A percentile compares a stretch with the other conserved stretches of the same genome.
Conservation (phyloP, 768 basidiomycete species). For the Chalciporus sphaerocephalus region DNA sequence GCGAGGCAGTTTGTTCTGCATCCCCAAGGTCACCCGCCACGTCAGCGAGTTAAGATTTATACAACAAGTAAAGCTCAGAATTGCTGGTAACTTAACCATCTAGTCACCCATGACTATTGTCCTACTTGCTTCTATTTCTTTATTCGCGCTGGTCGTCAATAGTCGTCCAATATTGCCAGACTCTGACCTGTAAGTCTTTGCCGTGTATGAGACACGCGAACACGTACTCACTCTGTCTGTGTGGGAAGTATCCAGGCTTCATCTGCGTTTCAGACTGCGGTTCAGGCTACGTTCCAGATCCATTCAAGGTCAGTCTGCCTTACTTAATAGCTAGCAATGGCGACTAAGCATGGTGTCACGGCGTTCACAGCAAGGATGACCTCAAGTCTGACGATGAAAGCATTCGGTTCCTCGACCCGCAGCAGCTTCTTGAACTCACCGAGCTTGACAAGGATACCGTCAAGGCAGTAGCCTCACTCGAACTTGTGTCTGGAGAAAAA, state of each 20-base stretch:
- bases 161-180: slow-evolving; percentile 35
- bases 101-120: slow-evolving; percentile 33
- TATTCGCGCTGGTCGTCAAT: slow-evolving; percentile 43
- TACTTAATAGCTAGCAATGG: neutral
- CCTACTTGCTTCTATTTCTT: slow-evolving; percentile 36
- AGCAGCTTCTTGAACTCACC: slow-evolving; percentile 31
- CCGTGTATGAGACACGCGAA: slow-evolving; percentile 4
- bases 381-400: slow-evolving; percentile 21
- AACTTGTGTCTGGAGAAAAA: slow-evolving; percentile 6
- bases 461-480: slow-evolving; percentile 30
- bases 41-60: slow-evolving; percentile 2
- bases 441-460: slow-evolving; percentile 25
- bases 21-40: slow-evolving; percentile 6
- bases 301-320: slow-evolving; percentile 35
- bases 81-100: neutral
- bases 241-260: slow-evolving; percentile 7
- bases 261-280: slow-evolving; percentile 27
- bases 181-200: slow-evolving; percentile 27
- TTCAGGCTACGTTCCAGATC: slow-evolving; percentile 36
- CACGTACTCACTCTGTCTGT: slow-evolving; percentile 11
- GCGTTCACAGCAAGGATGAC: slow-evolving; percentile 17
- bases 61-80: neutral
- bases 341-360: slow-evolving; percentile 13
- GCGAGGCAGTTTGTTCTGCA: slow-evolving; percentile 24
- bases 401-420: slow-evolving; percentile 29